Evolutionary conservation across 176 grass and related monocot species (phyloP).

Genomic region (Echinochloa phyllopogon): DNA sequence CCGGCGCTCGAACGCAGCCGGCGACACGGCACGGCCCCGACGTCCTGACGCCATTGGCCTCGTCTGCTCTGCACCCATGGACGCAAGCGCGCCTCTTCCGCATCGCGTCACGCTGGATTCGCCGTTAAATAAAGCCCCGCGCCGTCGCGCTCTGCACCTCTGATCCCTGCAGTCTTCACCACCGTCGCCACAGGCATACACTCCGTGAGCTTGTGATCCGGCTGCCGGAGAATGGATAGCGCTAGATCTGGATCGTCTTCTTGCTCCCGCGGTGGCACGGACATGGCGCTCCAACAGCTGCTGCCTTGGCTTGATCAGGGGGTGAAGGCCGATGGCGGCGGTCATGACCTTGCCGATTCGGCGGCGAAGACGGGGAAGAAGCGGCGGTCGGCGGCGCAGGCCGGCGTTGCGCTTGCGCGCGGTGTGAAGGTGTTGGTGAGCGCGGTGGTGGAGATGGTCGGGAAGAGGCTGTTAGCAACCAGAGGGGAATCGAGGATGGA

Average conservation of each 20-base stretch:
- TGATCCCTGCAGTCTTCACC: background rate
- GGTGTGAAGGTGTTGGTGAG: background rate
- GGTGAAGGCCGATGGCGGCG: background rate
- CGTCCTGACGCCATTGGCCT: constrained; percentile 3
- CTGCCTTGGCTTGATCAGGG: background rate
- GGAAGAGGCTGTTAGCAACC: no score
- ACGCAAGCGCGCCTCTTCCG: background rate
- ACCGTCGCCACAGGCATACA: background rate
- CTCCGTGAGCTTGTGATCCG: background rate
- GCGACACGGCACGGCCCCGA: constrained; percentile 26
- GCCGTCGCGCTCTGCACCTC: background rate
- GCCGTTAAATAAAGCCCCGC: constrained; percentile 18
- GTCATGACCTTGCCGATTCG: background rate
- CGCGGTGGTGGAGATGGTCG: background rate
- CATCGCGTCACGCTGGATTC: background rate
- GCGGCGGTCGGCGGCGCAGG: constrained; percentile 15
- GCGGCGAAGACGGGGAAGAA: background rate
- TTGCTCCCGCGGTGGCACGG: background rate
- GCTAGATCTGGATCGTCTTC: background rate
- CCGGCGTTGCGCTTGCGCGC: background rate
- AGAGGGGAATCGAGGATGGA: no score
- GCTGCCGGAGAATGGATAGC: background rate
- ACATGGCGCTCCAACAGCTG: background rate
- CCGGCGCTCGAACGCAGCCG: constrained; percentile 8
- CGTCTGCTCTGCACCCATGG: background rate